Percentiles rank a stretch among this genome's conserved stretches.
Evolutionary conservation across 169 alveolate species (phyloP).

Genomic region (Miamiensis avidus): DNA sequence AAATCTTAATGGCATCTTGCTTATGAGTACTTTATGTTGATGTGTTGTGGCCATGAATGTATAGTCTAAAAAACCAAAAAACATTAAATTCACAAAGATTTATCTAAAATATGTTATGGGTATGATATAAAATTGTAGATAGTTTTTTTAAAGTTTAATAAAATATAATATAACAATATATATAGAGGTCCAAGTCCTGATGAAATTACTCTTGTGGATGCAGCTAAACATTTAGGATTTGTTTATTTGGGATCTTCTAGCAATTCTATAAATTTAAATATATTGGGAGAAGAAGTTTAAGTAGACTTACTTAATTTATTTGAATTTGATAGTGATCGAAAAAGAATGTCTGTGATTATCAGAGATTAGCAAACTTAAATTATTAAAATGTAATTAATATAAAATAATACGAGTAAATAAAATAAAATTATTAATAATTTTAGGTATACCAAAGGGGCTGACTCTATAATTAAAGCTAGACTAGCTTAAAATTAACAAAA

Average conservation of each 20-base stretch:
- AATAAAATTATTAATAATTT: too few species aligned
- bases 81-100: slow-evolving; percentile 10
- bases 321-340: slow-evolving; percentile 82
- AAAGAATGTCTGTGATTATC: slow-evolving; percentile 85
- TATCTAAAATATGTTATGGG: neutral
- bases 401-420: too few species aligned
- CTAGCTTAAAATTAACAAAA: slow-evolving; percentile 19
- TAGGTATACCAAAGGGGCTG: slow-evolving; percentile 84
- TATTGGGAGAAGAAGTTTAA: slow-evolving; percentile 8
- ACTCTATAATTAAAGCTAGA: slow-evolving; percentile 54
- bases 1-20: neutral
- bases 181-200: slow-evolving; percentile 75
- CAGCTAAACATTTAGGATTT: slow-evolving; percentile 68
- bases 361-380: slow-evolving; percentile 47
- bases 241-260: slow-evolving; percentile 43
- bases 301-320: slow-evolving; percentile 58
- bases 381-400: neutral
- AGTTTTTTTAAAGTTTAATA: neutral
- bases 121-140: neutral
- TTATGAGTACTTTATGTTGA: slow-evolving; percentile 25
- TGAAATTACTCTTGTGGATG: slow-evolving; percentile 69
- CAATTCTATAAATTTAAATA: slow-evolving; percentile 23
- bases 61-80: slow-evolving; percentile 43
- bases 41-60: slow-evolving; percentile 41
- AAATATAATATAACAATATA: neutral